phyloP scores from a whole-genome alignment of 805 yeast genomes.

The Blastobotrys mokoenaii region DNA sequence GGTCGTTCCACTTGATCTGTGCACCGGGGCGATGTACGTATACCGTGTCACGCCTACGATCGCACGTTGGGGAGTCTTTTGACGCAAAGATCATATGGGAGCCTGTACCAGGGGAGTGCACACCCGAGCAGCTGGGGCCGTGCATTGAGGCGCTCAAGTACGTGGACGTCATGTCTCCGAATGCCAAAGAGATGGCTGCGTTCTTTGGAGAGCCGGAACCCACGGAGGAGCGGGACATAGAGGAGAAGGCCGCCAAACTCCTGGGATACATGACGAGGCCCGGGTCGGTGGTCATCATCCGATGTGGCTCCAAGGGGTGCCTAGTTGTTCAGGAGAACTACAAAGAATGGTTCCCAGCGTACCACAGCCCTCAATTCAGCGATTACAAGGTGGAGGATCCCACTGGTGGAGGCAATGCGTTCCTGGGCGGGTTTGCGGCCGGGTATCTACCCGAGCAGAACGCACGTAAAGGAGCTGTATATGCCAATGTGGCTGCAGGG shows the following conservation, averaged over 20 bases:
- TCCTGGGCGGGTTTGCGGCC: conserved; percentile 69
- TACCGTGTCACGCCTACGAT: conserved; percentile 33
- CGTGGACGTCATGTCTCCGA: conserved; percentile 68
- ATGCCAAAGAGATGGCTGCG: conserved; percentile 71
- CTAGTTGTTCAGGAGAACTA: conserved; percentile 30
- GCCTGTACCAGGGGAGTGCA: conserved; percentile 75
- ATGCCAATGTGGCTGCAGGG: conserved; percentile 75
- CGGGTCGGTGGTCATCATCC: conserved; percentile 39
- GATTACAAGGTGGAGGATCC: conserved; percentile 61
- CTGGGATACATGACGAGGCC: conserved; percentile 33
- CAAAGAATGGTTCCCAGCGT: conserved; percentile 63
- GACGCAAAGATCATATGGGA: conserved; percentile 62
- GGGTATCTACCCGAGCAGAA: conserved; percentile 38
- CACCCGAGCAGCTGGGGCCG: conserved; percentile 37
- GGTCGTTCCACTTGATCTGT: conserved; percentile 64
- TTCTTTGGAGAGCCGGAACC: conserved; percentile 46
- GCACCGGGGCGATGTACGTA: conserved; percentile 53
- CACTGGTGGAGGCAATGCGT: conserved; percentile 92
- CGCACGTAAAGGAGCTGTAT: conserved; percentile 39
- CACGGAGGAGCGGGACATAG: conserved; percentile 32
- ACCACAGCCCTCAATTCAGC: conserved; percentile 35
- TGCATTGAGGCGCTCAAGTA: conserved; percentile 33
- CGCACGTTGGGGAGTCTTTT: conserved; percentile 8
- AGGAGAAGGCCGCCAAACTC: conserved; percentile 36
- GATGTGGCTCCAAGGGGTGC: conserved; percentile 76